phyloP scores from a whole-genome alignment of 257 asterid genomes.

The Leptodermis oblonga region DNA sequence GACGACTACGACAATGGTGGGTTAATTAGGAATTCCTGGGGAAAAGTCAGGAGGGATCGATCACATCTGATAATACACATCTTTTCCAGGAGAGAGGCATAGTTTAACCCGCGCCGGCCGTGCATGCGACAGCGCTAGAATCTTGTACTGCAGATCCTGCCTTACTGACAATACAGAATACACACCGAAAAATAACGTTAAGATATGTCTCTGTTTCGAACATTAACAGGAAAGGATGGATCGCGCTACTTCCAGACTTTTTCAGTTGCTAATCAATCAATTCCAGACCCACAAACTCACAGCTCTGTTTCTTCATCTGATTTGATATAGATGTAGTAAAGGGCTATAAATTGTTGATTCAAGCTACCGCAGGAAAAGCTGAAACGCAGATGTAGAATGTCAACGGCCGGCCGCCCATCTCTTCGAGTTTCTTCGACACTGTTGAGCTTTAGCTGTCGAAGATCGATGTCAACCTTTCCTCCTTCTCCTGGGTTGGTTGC shows the following conservation, averaged over 20 bases:
- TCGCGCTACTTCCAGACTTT: not conserved
- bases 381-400: no score
- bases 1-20: no score
- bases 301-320: no score
- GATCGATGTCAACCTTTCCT: not conserved
- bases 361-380: no score
- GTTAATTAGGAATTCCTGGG: not conserved
- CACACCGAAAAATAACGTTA: not conserved
- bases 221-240: not conserved
- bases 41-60: not conserved
- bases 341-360: no score
- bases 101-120: not conserved
- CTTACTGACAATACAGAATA: not conserved
- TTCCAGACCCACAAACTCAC: not conserved
- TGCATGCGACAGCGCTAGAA: not conserved
- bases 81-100: not conserved
- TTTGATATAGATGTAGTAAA: no score
- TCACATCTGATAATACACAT: not conserved
- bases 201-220: not conserved
- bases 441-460: no score
- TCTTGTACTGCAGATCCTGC: not conserved
- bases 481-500: no score
- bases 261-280: no score
- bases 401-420: no score
- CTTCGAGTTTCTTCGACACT: no score